Percentiles rank a stretch among this genome's conserved stretches.
Conservation (phyloP, 768 basidiomycete species). For the Boletus fagicola region DNA sequence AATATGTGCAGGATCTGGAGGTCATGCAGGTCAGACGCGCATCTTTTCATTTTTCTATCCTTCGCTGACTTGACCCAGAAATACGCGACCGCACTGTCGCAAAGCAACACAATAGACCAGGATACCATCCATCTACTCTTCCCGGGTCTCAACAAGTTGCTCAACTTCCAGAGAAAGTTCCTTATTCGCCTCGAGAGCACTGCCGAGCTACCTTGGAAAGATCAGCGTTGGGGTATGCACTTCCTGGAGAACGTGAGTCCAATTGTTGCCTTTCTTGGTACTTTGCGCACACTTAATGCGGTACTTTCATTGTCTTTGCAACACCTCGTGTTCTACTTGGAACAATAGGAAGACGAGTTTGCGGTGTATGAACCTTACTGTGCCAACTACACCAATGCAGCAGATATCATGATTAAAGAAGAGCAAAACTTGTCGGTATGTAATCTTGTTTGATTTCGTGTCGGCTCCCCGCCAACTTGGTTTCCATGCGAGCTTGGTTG, state of each 20-base stretch:
- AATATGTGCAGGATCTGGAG: conserved; percentile 95
- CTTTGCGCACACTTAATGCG: conserved; percentile 35
- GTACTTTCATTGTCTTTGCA: conserved; percentile 43
- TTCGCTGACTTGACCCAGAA: conserved; percentile 49
- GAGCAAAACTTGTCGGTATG: conserved; percentile 84
- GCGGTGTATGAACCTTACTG: conserved; percentile 97
- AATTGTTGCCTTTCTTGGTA: conserved; percentile 11
- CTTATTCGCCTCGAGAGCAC: conserved; percentile 87
- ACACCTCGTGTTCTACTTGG: conserved; percentile 14
- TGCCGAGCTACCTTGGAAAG: conserved; percentile 76
- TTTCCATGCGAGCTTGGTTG: conserved; percentile 23
- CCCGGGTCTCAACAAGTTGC: conserved; percentile 88
- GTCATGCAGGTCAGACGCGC: conserved; percentile 78
- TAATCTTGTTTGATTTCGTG: conserved; percentile 20
- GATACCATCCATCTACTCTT: conserved; percentile 96
- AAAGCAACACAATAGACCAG: conserved; percentile 83
- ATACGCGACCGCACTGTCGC: conserved; percentile 82
- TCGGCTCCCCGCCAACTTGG: conserved; percentile 4
- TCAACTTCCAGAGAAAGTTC: conserved; percentile 96
- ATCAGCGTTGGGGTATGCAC: conserved; percentile 83
- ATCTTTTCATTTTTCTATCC: conserved; percentile 2
- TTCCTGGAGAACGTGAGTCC: conserved; percentile 78
- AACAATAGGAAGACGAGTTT: conserved; percentile 92
- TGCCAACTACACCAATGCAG: conserved; percentile 87
- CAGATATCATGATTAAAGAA: conserved; percentile 80